Evolutionary conservation across 2,329 filamentous ascomycete species (phyloP), one percentile per base, ranked within the genome.

Genomic region (Aspergillus fumigatiaffinis): DNA sequence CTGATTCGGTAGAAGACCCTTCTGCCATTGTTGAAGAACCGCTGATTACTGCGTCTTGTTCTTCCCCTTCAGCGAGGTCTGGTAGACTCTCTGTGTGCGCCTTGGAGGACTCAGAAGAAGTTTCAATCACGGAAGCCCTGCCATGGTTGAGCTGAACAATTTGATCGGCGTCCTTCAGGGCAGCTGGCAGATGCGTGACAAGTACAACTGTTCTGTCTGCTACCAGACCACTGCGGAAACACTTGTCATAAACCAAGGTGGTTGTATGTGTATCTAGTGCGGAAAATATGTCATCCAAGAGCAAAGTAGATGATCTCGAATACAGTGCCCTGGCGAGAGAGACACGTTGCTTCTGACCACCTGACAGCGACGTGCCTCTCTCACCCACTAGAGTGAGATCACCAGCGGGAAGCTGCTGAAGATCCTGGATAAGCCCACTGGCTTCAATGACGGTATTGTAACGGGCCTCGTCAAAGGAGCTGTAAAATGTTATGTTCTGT

Each of bases 401-500:
- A 20, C 84, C 84, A 9, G 79, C 77, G 21, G 80, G 77, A 57
- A 88, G 81, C n/a, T 75, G 78, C 5, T 77, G 74, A 3, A 88
- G 76, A 62, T 88, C 85, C 0, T 80, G 79, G 0, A 76, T 69
- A 4, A 88, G 74, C 1, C 83, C 83, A 63, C 85, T 87, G 0
- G 85, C 84, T 26, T 86, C 79, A 0, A 90, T 69, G 0, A 87
- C 84, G 51, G 80, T 76, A 17, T 81, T 77, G 66, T 89, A 90
- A 25, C 84, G 76, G 6, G 63, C 60, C 10, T 78, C 72, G 57
- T 88, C 83, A 49, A 82, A 84, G 32, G 80, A 76, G 38, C 76
- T 79, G 17, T 84, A 84, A 57, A 88, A 88, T 2, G 87, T 66
- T 17, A 88, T 87, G 63, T 88, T 88, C 14, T 88, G 82, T 1